Percentiles rank a stretch among this genome's conserved stretches.
Evolutionary conservation across 495 filamentous ascomycete species (phyloP).

Genomic region (Trichoderma asperelloides): DNA sequence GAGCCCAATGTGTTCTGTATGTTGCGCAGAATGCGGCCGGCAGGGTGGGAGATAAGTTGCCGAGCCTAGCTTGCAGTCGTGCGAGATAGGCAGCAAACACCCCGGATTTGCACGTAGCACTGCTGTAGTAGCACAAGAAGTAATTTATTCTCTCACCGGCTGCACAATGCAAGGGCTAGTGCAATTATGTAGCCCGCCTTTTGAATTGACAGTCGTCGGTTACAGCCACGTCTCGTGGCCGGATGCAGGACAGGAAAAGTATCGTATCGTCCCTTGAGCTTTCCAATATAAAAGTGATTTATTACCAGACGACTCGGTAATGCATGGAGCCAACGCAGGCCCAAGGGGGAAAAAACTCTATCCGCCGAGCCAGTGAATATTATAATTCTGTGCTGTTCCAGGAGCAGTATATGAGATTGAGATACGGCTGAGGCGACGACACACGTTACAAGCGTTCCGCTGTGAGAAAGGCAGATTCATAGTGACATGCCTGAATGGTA

Average conservation of each 20-base stretch:
- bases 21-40: background rate
- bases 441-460: background rate
- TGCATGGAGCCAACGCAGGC: background rate
- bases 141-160: background rate
- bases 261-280: background rate
- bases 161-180: background rate
- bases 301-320: background rate
- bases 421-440: background rate
- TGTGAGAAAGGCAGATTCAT: background rate
- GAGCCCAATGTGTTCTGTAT: background rate
- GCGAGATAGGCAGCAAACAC: background rate
- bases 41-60: conserved; percentile 3
- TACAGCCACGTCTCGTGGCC: background rate
- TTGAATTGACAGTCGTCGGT: background rate
- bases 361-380: background rate
- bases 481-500: background rate
- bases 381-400: background rate
- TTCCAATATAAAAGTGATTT: background rate
- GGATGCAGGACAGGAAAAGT: background rate
- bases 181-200: background rate
- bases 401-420: background rate
- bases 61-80: background rate
- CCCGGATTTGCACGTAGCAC: conserved; percentile 2
- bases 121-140: background rate
- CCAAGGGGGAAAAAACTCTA: background rate